phyloP scores from a whole-genome alignment of 2,329 filamentous ascomycete genomes.

The Chaetothyriales sp. region DNA sequence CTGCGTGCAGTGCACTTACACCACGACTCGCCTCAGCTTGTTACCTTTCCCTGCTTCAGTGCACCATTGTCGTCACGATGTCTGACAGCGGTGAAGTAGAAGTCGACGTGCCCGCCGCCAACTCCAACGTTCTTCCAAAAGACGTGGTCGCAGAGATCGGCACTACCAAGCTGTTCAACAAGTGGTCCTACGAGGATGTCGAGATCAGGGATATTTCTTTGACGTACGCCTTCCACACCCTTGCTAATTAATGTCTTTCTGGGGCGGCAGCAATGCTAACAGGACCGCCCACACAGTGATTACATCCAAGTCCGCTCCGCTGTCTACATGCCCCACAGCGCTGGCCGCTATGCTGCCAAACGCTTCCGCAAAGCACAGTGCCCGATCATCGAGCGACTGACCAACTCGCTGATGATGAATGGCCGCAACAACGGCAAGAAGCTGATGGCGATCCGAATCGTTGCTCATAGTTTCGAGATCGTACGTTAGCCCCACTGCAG shows the following conservation, averaged over 20 bases:
- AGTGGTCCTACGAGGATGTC: conserved; percentile 97
- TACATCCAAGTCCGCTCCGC: conserved; percentile 99
- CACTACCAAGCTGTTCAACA: conserved; percentile 94
- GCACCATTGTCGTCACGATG: conserved; percentile 12
- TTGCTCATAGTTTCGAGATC: conserved; percentile 98
- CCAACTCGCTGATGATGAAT: conserved; percentile 99
- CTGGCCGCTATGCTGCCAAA: conserved; percentile 97
- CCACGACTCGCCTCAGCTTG: conserved; percentile 2
- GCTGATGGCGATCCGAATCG: conserved; percentile 99
- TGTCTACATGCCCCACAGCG: conserved; percentile 98
- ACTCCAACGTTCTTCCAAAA: conserved; percentile 74
- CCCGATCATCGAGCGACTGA: conserved; percentile 99
- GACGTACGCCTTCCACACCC: conserved; percentile 56
- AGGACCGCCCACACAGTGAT: conserved; percentile 51
- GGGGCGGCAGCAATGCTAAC: conserved; percentile 19
- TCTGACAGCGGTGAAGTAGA: conserved; percentile 63
- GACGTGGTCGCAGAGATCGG: conserved; percentile 81
- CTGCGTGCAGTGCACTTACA: not conserved
- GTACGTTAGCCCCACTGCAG: conserved; percentile 45
- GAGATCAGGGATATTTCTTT: conserved; percentile 99
- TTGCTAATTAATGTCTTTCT: not conserved
- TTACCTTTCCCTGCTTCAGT: not conserved
- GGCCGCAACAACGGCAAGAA: conserved; percentile 99
- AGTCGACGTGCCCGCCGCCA: conserved; percentile 57
- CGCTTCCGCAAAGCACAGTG: conserved; percentile 99